These are phyloP conservation scores for Usnea hakonensis DNA, from an alignment of 495 filamentous ascomycete species.

Conservation along the genomic window DNA sequence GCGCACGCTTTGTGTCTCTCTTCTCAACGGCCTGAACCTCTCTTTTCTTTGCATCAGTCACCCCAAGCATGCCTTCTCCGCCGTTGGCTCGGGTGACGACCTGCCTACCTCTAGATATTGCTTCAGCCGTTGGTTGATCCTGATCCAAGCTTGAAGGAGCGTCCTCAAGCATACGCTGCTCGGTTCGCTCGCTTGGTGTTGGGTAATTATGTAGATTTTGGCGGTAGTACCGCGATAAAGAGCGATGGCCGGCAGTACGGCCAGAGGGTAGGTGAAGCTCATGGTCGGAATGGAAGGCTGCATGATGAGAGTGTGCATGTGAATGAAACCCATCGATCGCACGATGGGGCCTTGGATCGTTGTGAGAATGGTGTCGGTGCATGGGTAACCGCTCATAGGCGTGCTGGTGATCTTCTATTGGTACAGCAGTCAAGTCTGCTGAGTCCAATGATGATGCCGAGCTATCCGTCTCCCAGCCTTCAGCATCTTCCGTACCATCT, in stretches of 20 bases:
- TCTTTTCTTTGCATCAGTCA: slow-evolving; percentile 59
- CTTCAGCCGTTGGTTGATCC: slow-evolving; percentile 39
- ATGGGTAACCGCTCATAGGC: slow-evolving; percentile 52
- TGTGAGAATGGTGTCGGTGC: slow-evolving; percentile 58
- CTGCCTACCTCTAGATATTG: slow-evolving; percentile 47
- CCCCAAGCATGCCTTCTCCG: slow-evolving; percentile 68
- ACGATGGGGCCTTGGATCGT: slow-evolving; percentile 55
- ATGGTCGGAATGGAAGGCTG: slow-evolving; percentile 80
- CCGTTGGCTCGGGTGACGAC: slow-evolving; percentile 60
- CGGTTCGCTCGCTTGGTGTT: slow-evolving; percentile 53
- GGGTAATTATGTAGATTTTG: slow-evolving; percentile 87
- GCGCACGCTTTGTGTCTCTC: slow-evolving; percentile 53
- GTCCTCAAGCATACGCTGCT: slow-evolving; percentile 29
- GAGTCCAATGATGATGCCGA: slow-evolving; percentile 76
- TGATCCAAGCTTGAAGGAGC: slow-evolving; percentile 24
- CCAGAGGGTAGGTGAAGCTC: slow-evolving; percentile 93
- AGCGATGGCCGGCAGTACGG: slow-evolving; percentile 82
- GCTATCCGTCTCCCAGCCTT: slow-evolving; percentile 89
- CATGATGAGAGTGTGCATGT: slow-evolving; percentile 56
- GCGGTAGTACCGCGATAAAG: slow-evolving; percentile 74
- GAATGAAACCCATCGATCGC: slow-evolving; percentile 66
- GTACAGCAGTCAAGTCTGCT: slow-evolving; percentile 63
- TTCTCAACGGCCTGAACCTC: slow-evolving; percentile 57
- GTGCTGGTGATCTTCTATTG: slow-evolving; percentile 54
- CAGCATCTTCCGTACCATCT: slow-evolving; percentile 47